These are phyloP conservation scores for Aureobasidium subglaciale DNA, from an alignment of 2,329 filamentous ascomycete genomes.

Conservation along the genomic window DNA sequence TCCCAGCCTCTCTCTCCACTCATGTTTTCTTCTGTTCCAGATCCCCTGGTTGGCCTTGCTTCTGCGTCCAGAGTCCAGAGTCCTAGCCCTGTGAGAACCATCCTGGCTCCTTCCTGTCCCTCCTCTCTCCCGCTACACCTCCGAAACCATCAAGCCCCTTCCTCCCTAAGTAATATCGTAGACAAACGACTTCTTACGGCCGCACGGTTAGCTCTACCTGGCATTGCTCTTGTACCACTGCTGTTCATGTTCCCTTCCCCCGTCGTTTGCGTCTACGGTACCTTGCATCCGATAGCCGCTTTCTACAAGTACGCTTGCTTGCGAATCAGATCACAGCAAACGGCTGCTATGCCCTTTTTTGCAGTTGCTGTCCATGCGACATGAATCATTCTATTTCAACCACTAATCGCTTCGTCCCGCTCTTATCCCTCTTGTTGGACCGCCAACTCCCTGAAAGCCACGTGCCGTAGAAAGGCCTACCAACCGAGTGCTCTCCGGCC, in stretches of 20 bases:
- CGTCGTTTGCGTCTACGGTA: slow-evolving; percentile 8
- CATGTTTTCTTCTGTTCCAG: neutral
- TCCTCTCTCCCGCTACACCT: neutral
- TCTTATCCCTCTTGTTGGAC: neutral
- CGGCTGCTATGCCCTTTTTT: slow-evolving; percentile 10
- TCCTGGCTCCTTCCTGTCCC: neutral
- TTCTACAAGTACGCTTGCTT: neutral
- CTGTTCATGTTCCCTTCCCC: slow-evolving; percentile 7
- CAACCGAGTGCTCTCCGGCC: neutral
- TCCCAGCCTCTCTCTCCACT: neutral
- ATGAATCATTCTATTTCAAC: neutral
- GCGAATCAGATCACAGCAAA: neutral
- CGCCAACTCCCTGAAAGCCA: neutral
- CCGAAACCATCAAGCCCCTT: slow-evolving; percentile 8
- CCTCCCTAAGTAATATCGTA: neutral
- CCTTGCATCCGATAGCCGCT: neutral
- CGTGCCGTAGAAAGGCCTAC: slow-evolving; percentile 11
- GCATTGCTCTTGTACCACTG: slow-evolving; percentile 6
- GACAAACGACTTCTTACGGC: slow-evolving; percentile 7
- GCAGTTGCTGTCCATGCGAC: neutral
- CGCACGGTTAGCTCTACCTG: slow-evolving; percentile 9
- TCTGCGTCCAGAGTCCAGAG: too few relatives aligned
- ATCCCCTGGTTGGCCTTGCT: neutral
- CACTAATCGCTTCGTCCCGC: neutral
- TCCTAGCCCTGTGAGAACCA: too few relatives aligned